Evolutionary conservation across 75 land plant genomes (phyloP), one percentile per base, ranked within the genome.

Genomic region (Gnetum montanum): DNA sequence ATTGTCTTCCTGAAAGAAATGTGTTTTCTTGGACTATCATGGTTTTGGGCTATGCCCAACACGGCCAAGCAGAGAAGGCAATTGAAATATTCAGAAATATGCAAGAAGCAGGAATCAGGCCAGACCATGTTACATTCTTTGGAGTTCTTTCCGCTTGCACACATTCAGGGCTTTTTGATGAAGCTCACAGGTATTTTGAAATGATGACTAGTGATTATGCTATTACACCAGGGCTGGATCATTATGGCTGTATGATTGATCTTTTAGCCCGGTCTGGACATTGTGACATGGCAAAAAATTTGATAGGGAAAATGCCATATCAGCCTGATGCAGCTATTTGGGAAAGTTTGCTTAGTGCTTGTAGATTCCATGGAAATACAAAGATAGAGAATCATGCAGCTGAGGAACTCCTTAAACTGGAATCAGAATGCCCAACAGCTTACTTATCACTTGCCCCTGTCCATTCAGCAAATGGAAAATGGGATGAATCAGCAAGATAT

Each of bases 251-350:
- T 48, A 58, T 57, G 28, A 55, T 61, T 61, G 69, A 60, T 31
- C 66, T 61, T 61, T 31, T 67, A 26, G 69, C 54, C 13, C 69
- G 65, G 16, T 22, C 54, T 10, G 69, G 66, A 10, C 30, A 55
- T n/a, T 18, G 60, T 15, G 53, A 44, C 0, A 23, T 60, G 47
- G 69, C 69, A 35, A 43, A 45, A 27, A 54, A 24, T 25, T 3
- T 67, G 4, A 46, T 67, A 26, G 18, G 22, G 11, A 36, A 29
- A 35, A 61, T 67, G 67, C 53, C 69, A 33, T 67, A 18, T 20
- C 18, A 62, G 33, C 67, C 67, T 29, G 65, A 36, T 35, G 53
- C 30, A 47, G 19, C 43, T 20, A 18, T 54, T 26, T 43, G 67
- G 40, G 24, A 29, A 23, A 47, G 55, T 8, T 64, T 68, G 33